Evolutionary conservation across 2,329 filamentous ascomycete genomes (phyloP).

Genomic region (Clarireedia monteithiana): DNA sequence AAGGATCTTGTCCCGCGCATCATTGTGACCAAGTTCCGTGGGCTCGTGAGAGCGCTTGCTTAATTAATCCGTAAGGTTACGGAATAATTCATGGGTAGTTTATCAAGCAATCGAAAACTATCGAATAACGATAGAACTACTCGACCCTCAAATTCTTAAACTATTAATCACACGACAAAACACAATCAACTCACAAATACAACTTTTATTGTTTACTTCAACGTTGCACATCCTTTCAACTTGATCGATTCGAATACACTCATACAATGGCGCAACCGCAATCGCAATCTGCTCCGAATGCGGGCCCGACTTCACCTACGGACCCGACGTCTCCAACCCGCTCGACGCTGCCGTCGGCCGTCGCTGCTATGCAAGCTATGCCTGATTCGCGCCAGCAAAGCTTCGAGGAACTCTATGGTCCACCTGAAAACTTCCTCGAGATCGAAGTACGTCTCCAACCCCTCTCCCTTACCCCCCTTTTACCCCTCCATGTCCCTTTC

Average conservation of each 20-base stretch:
- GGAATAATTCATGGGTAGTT: too few relatives aligned
- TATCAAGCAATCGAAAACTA: too few relatives aligned
- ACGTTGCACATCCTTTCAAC: background rate
- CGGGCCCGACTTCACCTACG: constrained; percentile 1
- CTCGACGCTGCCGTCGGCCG: constrained; percentile 6
- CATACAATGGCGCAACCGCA: constrained; percentile 3
- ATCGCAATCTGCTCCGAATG: background rate
- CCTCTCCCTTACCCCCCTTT: background rate
- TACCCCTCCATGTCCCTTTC: constrained; percentile 6
- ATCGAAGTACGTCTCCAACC: constrained; percentile 63
- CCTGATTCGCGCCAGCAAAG: constrained; percentile 78
- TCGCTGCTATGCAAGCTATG: constrained; percentile 49
- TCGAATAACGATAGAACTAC: too few relatives aligned
- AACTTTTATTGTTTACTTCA: background rate
- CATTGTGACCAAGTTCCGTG: too few relatives aligned
- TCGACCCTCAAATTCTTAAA: too few relatives aligned
- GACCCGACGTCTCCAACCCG: constrained; percentile 4
- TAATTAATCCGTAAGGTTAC: too few relatives aligned
- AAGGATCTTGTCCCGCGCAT: too few relatives aligned
- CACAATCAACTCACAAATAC: too few relatives aligned
- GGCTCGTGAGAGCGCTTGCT: too few relatives aligned
- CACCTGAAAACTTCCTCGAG: constrained; percentile 97
- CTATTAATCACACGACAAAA: too few relatives aligned
- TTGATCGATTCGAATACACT: background rate
- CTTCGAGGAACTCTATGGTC: constrained; percentile 98